These are phyloP conservation scores for Talaromyces thailandensis DNA, from an alignment of 495 filamentous ascomycete species.

Conservation along the genomic window DNA sequence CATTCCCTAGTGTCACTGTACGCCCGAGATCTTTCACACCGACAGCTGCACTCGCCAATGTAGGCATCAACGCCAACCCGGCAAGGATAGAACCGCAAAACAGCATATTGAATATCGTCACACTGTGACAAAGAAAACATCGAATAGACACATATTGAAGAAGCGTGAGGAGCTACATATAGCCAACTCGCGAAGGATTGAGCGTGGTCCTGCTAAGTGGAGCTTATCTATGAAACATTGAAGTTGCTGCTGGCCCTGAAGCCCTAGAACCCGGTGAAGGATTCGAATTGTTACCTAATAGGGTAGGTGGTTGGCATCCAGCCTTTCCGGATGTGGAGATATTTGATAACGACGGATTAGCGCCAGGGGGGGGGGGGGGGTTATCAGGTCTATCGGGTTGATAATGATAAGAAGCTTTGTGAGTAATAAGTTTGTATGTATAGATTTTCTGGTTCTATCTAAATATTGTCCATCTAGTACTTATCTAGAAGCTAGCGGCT, in stretches of 20 bases:
- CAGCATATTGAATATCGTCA: not conserved
- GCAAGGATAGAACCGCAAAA: not conserved
- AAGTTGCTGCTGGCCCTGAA: not conserved
- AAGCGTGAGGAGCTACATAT: not conserved
- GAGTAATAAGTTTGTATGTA: no score
- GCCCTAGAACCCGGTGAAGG: not conserved
- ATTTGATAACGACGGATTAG: not conserved
- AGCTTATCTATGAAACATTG: not conserved
- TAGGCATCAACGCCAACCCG: not conserved
- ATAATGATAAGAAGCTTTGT: not conserved
- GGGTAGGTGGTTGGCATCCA: not conserved
- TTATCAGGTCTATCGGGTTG: no score
- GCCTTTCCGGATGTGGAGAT: not conserved
- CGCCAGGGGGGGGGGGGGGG: no score
- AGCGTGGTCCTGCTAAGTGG: not conserved
- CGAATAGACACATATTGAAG: not conserved
- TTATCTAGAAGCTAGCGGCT: no score
- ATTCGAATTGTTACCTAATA: not conserved
- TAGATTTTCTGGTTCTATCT: no score
- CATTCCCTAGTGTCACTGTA: not conserved
- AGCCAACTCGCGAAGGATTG: not conserved
- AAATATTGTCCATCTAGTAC: no score
- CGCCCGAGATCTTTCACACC: not conserved
- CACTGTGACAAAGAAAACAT: not conserved
- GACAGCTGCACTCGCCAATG: not conserved